Evolutionary conservation across 352 stramenopile genomes (phyloP).

Genomic region (Peronospora belbahrii): DNA sequence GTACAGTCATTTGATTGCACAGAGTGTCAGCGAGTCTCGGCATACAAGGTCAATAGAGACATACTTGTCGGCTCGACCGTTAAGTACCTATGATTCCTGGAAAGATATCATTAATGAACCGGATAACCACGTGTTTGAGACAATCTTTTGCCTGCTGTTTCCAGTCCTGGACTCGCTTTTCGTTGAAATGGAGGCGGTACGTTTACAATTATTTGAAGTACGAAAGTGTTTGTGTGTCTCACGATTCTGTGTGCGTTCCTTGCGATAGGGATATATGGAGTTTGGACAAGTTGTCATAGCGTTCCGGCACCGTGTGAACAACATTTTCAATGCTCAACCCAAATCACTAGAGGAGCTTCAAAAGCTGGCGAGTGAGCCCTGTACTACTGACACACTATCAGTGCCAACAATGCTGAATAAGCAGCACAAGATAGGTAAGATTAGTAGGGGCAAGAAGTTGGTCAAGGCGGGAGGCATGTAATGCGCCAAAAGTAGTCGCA

Average conservation of each 20-base stretch:
- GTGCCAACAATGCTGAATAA: slow-evolving; percentile 29
- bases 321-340: slow-evolving; percentile 69
- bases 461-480: slow-evolving; percentile 24
- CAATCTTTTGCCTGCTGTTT: slow-evolving; percentile 78
- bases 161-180: slow-evolving; percentile 77
- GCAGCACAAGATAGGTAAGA: slow-evolving; percentile 32
- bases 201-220: slow-evolving; percentile 9
- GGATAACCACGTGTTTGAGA: slow-evolving; percentile 80
- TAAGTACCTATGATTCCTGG: slow-evolving; percentile 54
- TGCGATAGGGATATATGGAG: slow-evolving; percentile 79
- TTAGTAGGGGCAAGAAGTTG: slow-evolving; percentile 30
- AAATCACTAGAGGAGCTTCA: slow-evolving; percentile 53
- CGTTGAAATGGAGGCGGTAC: slow-evolving; percentile 81
- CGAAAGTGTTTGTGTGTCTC: neutral
- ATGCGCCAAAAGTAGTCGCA: slow-evolving; percentile 21
- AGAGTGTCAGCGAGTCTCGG: slow-evolving; percentile 27
- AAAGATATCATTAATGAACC: slow-evolving; percentile 62
- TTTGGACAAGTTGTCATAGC: slow-evolving; percentile 74
- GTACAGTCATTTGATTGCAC: slow-evolving; percentile 61
- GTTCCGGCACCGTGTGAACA: slow-evolving; percentile 53
- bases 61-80: slow-evolving; percentile 25
- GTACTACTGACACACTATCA: slow-evolving; percentile 48
- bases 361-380: slow-evolving; percentile 57
- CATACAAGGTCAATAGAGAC: slow-evolving; percentile 17
- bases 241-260: slow-evolving; percentile 5